Evolutionary conservation across 805 yeast species (phyloP).

Genomic region (Lachancea quebecensis): DNA sequence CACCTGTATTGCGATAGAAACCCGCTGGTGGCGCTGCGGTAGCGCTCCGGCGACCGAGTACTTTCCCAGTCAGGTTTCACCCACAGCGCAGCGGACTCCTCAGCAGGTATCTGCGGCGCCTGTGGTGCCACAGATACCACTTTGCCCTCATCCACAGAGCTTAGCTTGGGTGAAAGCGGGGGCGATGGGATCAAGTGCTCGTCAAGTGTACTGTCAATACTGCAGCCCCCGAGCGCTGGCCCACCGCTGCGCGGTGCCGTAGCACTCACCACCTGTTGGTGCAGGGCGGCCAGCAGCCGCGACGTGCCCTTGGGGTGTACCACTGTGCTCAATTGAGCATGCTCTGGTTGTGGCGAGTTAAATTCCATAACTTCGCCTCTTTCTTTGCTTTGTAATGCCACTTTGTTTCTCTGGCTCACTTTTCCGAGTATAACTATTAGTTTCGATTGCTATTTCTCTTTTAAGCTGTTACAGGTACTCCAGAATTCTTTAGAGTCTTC

Average conservation of each 20-base stretch:
- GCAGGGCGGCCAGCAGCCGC: constrained; percentile 11
- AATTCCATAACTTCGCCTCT: constrained; percentile 19
- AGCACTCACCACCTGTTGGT: constrained; percentile 12
- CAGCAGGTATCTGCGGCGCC: background rate
- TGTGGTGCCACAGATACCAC: background rate
- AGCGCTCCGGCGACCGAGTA: constrained; percentile 13
- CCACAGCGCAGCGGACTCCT: constrained; percentile 9
- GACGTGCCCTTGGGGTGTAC: constrained; percentile 16
- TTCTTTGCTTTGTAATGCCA: background rate
- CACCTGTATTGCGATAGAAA: constrained; percentile 23
- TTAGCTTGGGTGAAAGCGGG: constrained; percentile 27
- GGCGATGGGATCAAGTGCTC: constrained; percentile 30
- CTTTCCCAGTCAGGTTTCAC: constrained; percentile 18
- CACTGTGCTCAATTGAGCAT: constrained; percentile 22
- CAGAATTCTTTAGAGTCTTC: background rate
- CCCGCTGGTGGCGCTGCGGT: constrained; percentile 13
- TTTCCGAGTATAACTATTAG: background rate
- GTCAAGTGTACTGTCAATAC: constrained; percentile 16
- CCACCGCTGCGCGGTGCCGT: background rate
- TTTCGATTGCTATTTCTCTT: background rate
- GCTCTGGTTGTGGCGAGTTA: constrained; percentile 31
- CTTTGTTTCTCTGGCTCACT: background rate
- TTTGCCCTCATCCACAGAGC: background rate
- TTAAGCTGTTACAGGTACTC: background rate
- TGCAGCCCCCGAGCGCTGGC: background rate